Base-by-base conservation (phyloP, 2,329 filamentous ascomycete genomes). In the Chalaropsis thielavioides region DNA sequence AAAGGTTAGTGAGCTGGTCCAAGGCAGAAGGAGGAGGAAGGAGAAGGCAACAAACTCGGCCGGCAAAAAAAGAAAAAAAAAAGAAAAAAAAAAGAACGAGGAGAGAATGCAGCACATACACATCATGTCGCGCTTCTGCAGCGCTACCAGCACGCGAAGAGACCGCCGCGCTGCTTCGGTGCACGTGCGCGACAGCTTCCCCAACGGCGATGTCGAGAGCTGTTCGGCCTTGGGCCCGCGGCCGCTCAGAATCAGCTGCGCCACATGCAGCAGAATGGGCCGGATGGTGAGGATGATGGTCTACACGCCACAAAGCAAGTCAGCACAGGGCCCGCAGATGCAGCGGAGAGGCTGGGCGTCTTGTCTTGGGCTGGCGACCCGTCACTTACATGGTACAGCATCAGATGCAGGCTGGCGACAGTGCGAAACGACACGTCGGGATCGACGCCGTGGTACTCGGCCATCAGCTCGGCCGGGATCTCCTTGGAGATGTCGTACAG, bases 381-480 rank as follows among this genome's bases (percentile, higher is more conserved):
- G 38, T 15, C 13, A 19, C 65, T 0, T 67, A 73, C 72, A 68
- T 73, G 72, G 46, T 72, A 73, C 5, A 73, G 68, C 72, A 73
- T 73, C 56, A 73, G 68, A 54, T 73, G 72, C 1, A 73, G 56
- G 0, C 71, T 72, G 13, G 72, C 72, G 19, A 71, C 72, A 0
- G 72, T 73, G 61, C 72, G 67, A 24, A 73, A 38, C 15, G 69
- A 71, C 4, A 72, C 70, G n/a, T 72, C 71, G 3, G 63, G 62
- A 3, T 17, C 67, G 3, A 64, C 65, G 64, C 10, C 70, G 65
- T 64, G 71, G 60, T 56, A 69, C 68, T 43, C 71, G 67, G 46
- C 68, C 66, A 64, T 70, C 67, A 65, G 44, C 17, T 69, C 68
- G 1, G 67, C 67, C 0, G 68, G 68, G 5, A 69, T 69, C 56